phyloP scores from a whole-genome alignment of 2,329 filamentous ascomycete species.

The Sporothrix euskadiensis region DNA sequence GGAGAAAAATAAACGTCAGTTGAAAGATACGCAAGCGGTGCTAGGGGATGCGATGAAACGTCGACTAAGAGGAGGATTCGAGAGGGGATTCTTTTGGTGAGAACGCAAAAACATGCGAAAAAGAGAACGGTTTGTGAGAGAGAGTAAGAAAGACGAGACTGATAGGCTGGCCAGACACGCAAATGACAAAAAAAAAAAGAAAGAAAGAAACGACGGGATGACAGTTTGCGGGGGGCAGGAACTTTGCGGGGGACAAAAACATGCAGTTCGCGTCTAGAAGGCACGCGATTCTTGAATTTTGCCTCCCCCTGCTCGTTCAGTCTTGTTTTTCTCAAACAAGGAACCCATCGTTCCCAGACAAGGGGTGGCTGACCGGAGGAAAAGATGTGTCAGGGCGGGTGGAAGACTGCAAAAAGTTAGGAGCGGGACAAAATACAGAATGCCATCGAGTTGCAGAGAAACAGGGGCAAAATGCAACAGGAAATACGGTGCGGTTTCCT shows the following conservation, averaged over 20 bases:
- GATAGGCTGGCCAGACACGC: not conserved
- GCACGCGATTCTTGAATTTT: constrained; percentile 3
- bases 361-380: not conserved
- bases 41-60: not conserved
- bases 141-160: not conserved
- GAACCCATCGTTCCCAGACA: constrained; percentile 7
- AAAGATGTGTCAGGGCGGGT: not conserved
- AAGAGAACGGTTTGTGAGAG: not conserved
- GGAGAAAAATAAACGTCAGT: not conserved
- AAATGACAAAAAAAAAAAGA: not conserved
- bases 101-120: not conserved
- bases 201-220: not conserved
- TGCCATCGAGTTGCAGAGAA: not conserved
- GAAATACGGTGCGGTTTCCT: constrained; percentile 1
- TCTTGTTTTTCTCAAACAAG: not conserved
- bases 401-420: not conserved
- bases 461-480: not conserved
- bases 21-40: not conserved
- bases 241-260: constrained; percentile 4
- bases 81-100: not conserved
- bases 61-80: not conserved
- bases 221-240: not conserved
- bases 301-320: not conserved
- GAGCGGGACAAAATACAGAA: not conserved
- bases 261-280: not conserved